These are phyloP conservation scores for Kodamaea sagamina DNA, from an alignment of 805 yeast genomes.

Conservation along the genomic window DNA sequence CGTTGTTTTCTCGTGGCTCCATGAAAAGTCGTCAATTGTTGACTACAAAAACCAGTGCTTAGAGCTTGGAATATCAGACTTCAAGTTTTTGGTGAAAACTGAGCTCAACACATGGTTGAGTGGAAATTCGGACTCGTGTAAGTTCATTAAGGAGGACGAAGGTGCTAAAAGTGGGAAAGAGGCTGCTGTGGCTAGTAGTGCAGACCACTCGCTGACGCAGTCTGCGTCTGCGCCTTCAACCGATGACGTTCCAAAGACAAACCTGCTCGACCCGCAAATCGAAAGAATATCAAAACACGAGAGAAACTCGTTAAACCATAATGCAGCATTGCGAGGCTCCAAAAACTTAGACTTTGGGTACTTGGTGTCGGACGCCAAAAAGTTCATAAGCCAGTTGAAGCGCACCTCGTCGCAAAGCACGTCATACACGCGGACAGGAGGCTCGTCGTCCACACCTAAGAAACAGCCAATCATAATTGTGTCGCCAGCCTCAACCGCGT, in stretches of 20 bases:
- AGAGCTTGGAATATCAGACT: slow-evolving; percentile 60
- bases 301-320: slow-evolving; percentile 56
- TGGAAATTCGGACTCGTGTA: slow-evolving; percentile 64
- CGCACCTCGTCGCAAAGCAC: slow-evolving; percentile 71
- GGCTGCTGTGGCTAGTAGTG: slow-evolving; percentile 5
- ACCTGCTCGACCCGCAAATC: slow-evolving; percentile 48
- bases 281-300: slow-evolving; percentile 49
- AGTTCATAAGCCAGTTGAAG: slow-evolving; percentile 55
- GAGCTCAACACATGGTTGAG: slow-evolving; percentile 81
- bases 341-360: slow-evolving; percentile 68
- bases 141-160: slow-evolving; percentile 44
- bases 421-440: slow-evolving; percentile 59
- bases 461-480: slow-evolving; percentile 46
- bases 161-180: slow-evolving; percentile 5
- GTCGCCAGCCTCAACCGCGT: slow-evolving; percentile 48
- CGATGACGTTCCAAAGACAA: slow-evolving; percentile 13
- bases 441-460: slow-evolving; percentile 21
- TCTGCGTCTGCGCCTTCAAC: not conserved
- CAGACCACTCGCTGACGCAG: slow-evolving; percentile 20
- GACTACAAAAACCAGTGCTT: slow-evolving; percentile 79
- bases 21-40: slow-evolving; percentile 71
- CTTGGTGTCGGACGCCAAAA: slow-evolving; percentile 65
- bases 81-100: slow-evolving; percentile 81
- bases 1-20: slow-evolving; percentile 76
- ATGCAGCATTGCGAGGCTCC: slow-evolving; percentile 62